Conservation (phyloP, 805 yeast genomes). For the Spathaspora arborariae region DNA sequence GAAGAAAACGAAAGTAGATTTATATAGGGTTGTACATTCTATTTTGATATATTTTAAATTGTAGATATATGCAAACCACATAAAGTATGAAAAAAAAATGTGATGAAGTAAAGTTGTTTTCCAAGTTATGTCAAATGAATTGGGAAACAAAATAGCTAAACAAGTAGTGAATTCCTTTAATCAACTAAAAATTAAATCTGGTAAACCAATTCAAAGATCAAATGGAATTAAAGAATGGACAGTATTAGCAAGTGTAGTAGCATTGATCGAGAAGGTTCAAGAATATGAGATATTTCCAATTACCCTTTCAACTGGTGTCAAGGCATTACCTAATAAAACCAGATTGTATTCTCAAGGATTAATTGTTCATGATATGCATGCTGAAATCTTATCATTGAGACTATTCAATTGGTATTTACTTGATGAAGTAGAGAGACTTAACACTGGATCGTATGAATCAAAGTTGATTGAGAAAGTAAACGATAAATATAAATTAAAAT, state of each 20-base stretch:
- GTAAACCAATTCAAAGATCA: constrained; percentile 59
- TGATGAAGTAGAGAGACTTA: constrained; percentile 37
- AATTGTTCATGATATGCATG: constrained; percentile 84
- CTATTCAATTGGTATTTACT: constrained; percentile 62
- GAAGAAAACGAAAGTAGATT: constrained; percentile 19
- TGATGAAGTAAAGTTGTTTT: neutral
- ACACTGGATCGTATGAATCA: constrained; percentile 11
- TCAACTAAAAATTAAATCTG: constrained; percentile 29
- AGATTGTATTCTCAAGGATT: constrained; percentile 46
- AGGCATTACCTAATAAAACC: constrained; percentile 60
- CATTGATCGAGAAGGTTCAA: constrained; percentile 18
- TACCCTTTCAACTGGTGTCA: constrained; percentile 76
- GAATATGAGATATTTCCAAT: constrained; percentile 30
- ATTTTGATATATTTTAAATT: too few relatives aligned
- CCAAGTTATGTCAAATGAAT: constrained; percentile 1
- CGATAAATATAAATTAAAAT: constrained; percentile 26
- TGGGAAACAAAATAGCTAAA: constrained; percentile 21
- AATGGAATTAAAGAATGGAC: constrained; percentile 81
- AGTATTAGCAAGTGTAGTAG: constrained; percentile 71
- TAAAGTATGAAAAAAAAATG: neutral
- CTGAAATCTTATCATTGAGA: constrained; percentile 75
- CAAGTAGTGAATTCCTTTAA: constrained; percentile 27
- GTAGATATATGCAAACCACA: too few relatives aligned
- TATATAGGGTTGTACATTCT: too few relatives aligned
- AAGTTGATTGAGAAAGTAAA: constrained; percentile 13